Evolutionary conservation across 805 yeast genomes (phyloP).

Genomic region (Lipomyces orientalis): DNA sequence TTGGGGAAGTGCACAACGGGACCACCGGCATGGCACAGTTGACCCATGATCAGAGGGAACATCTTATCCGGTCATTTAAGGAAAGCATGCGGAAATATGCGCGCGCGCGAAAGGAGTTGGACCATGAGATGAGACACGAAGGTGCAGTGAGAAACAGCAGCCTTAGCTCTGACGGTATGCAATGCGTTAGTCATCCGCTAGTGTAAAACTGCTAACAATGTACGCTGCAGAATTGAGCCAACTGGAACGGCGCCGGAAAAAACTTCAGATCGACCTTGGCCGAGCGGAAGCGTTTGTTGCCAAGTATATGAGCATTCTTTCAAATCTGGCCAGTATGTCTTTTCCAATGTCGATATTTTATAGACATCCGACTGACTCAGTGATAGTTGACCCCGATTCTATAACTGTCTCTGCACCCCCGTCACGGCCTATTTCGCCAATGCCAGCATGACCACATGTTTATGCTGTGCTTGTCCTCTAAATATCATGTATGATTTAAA

Average conservation of each 20-base stretch:
- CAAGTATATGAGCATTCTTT: slow-evolving; percentile 15
- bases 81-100: slow-evolving; percentile 23
- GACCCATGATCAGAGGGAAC: slow-evolving; percentile 17
- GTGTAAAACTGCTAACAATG: neutral
- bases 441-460: neutral
- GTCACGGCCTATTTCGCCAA: slow-evolving; percentile 16
- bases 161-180: slow-evolving; percentile 2
- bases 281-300: slow-evolving; percentile 29
- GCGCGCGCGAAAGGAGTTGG: slow-evolving; percentile 14
- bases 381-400: slow-evolving; percentile 14
- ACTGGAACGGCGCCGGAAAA: slow-evolving; percentile 1
- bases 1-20: neutral
- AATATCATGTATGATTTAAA: neutral
- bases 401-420: slow-evolving; percentile 22
- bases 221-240: neutral
- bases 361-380: neutral
- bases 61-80: slow-evolving; percentile 16
- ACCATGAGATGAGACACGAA: slow-evolving; percentile 11
- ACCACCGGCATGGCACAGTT: neutral
- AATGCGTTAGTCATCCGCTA: neutral
- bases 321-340: slow-evolving; percentile 18
- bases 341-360: neutral
- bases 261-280: slow-evolving; percentile 19
- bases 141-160: neutral
- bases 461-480: neutral